Evolutionary conservation across 345 rosid species (phyloP).

Genomic region (Heritiera littoralis): DNA sequence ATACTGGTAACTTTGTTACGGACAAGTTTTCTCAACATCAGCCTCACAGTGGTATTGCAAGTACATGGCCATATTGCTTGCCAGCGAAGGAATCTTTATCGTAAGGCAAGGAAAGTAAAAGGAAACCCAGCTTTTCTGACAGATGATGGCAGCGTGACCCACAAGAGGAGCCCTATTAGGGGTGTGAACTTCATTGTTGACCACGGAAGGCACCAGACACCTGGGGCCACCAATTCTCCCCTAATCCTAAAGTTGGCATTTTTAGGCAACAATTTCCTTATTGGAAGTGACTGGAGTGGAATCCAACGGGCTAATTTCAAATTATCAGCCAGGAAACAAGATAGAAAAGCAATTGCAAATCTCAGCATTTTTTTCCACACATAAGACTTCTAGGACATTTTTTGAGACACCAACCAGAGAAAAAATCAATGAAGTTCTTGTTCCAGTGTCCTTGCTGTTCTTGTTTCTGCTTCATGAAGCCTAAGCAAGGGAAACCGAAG

Average conservation of each 20-base stretch:
- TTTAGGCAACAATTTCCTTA: conserved; percentile 33
- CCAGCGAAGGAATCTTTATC: conserved; percentile 39
- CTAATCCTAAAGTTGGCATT: conserved; percentile 30
- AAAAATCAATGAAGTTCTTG: conserved; percentile 71
- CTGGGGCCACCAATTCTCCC: not conserved
- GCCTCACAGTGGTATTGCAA: not conserved
- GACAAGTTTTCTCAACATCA: not conserved
- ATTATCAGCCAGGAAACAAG: conserved; percentile 31
- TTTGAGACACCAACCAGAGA: conserved; percentile 7
- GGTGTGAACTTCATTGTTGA: conserved; percentile 15
- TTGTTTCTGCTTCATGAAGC: conserved; percentile 89
- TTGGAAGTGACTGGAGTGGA: conserved; percentile 60
- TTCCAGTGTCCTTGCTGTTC: conserved; percentile 87
- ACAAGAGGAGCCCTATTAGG: conserved; percentile 12
- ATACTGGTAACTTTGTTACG: not conserved
- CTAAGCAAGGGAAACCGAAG: conserved; percentile 61
- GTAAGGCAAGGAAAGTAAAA: conserved; percentile 28
- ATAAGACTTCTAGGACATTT: not conserved
- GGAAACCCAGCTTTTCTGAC: conserved; percentile 22
- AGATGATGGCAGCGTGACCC: conserved; percentile 32
- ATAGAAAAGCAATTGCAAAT: conserved; percentile 14
- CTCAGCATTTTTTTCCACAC: not conserved
- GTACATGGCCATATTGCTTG: conserved; percentile 30
- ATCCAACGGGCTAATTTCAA: conserved; percentile 38
- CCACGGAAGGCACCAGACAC: conserved; percentile 21